Percentiles rank a stretch among this genome's conserved stretches.
Evolutionary conservation across 768 basidiomycete species (phyloP).

Genomic region (Agaricus sinodeliciosus): DNA sequence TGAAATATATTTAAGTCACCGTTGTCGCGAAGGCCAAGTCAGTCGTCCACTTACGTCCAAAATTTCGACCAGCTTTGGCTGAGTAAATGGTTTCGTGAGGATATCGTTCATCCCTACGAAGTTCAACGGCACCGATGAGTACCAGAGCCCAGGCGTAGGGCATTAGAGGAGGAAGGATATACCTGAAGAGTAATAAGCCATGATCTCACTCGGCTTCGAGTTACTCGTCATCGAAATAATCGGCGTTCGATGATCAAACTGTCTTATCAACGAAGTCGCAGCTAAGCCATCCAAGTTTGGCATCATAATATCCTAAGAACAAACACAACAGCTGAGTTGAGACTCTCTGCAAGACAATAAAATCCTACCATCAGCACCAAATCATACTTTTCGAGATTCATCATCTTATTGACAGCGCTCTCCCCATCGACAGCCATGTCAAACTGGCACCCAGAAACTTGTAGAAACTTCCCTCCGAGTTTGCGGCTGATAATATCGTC

Average conservation of each 20-base stretch:
- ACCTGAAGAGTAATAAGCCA: slow-evolving; percentile 83
- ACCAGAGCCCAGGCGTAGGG: too few relatives aligned
- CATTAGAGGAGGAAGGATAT: slow-evolving; percentile 9
- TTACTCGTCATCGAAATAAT: slow-evolving; percentile 99
- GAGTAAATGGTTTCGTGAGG: slow-evolving; percentile 95
- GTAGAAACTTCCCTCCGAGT: slow-evolving; percentile 86
- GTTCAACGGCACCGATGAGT: too few relatives aligned
- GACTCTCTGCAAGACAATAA: slow-evolving; percentile 8
- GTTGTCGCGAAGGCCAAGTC: not conserved
- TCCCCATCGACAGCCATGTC: slow-evolving; percentile 94
- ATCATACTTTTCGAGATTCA: slow-evolving; percentile 96
- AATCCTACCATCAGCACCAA: slow-evolving; percentile 83
- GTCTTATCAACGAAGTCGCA: slow-evolving; percentile 88
- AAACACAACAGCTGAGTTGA: slow-evolving; percentile 1
- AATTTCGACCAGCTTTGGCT: slow-evolving; percentile 84
- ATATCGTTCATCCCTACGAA: slow-evolving; percentile 88
- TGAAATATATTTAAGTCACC: not conserved
- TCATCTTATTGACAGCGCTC: slow-evolving; percentile 93
- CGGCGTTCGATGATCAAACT: slow-evolving; percentile 92
- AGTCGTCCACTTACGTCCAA: slow-evolving; percentile 58
- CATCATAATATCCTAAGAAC: slow-evolving; percentile 86
- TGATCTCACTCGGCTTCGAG: slow-evolving; percentile 86
- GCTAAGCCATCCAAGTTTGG: slow-evolving; percentile 82
- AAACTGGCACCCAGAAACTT: slow-evolving; percentile 91
- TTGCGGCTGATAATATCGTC: slow-evolving; percentile 90